A percentile compares a stretch with the other conserved stretches of the same genome.
Conservation (phyloP, 352 stramenopile species). For the Pythium scleroteichum region DNA sequence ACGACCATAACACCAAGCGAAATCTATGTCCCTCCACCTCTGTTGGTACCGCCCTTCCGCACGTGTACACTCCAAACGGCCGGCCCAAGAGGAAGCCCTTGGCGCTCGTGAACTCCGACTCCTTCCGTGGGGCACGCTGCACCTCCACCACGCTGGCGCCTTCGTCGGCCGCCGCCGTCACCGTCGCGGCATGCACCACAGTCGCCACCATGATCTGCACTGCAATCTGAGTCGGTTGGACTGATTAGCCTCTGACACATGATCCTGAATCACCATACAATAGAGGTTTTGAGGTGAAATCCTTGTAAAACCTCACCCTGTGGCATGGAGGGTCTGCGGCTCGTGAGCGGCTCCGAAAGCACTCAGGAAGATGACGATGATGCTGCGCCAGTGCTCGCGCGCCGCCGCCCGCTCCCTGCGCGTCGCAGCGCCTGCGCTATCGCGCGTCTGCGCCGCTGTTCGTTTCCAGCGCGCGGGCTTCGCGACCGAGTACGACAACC, state of each 20-base stretch:
- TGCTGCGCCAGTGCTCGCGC: slow-evolving; percentile 52
- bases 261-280: neutral
- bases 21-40: neutral
- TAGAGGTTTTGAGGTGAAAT: slow-evolving; percentile 22
- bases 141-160: neutral
- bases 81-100: slow-evolving; percentile 54
- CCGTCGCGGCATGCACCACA: slow-evolving; percentile 19
- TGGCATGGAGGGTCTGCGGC: neutral
- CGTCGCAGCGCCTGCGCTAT: slow-evolving; percentile 8
- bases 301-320: slow-evolving; percentile 19
- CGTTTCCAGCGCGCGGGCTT: slow-evolving; percentile 38
- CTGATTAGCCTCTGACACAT: slow-evolving; percentile 12
- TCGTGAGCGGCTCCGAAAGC: slow-evolving; percentile 14
- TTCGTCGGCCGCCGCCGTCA: neutral
- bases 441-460: slow-evolving; percentile 16
- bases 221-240: neutral
- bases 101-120: slow-evolving; percentile 29
- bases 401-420: slow-evolving; percentile 32
- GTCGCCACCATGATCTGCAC: slow-evolving; percentile 14
- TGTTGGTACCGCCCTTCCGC: slow-evolving; percentile 35
- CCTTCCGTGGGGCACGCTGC: neutral
- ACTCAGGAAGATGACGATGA: slow-evolving; percentile 25
- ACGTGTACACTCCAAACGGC: slow-evolving; percentile 65
- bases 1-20: slow-evolving; percentile 48
- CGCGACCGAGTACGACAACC: slow-evolving; percentile 69